Evolutionary conservation across 306 rosid genomes (phyloP), one percentile per base, ranked within the genome.

Genomic region (Trichosanthes truncata): DNA sequence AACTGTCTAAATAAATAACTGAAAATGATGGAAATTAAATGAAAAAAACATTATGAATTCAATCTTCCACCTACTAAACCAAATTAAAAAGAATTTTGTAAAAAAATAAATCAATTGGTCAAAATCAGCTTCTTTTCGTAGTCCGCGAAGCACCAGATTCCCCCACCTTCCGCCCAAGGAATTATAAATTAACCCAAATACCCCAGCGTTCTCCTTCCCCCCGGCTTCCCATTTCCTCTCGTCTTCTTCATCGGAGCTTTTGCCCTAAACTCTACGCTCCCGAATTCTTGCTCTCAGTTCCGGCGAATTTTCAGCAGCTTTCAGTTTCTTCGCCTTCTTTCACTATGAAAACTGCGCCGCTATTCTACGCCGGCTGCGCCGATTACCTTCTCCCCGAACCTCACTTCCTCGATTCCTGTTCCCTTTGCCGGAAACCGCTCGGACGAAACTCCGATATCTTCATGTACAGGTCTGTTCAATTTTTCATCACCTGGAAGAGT

Each of bases 361-460:
- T 91, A n/a, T 87, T 87, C 45, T 84, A 65, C 83, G 84, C 82
- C 61, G 89, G 83, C 35, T 68, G 41, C 35, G 91, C 88, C 80
- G 89, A 88, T 57, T 76, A 78, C 77, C 63, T 72, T 79, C 85
- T 41, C 31, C 72, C 56, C 13, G 89, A 94, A 40, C 87, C 96
- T 73, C 93, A 94, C 89, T 94, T 91, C 82, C 98, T 94, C 14
- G 92, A 94, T 83, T 85, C 97, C 29, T 94, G 98, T 62, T 89
- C 57, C 38, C 97, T 92, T 43, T 94, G 98, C 80, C 81, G 85
- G 55, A 94, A 87, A 79, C 87, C 89, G 2, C 97, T 94, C 46
- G 88, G 89, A 40, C 84, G 57, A 4, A 92, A 90, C 84, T 76
- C 74, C 23, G 98, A 94, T 88, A 94, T 94, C 86, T 94, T 86